Evolutionary conservation across 345 rosid species (phyloP).

Genomic region (Turnera subulata): DNA sequence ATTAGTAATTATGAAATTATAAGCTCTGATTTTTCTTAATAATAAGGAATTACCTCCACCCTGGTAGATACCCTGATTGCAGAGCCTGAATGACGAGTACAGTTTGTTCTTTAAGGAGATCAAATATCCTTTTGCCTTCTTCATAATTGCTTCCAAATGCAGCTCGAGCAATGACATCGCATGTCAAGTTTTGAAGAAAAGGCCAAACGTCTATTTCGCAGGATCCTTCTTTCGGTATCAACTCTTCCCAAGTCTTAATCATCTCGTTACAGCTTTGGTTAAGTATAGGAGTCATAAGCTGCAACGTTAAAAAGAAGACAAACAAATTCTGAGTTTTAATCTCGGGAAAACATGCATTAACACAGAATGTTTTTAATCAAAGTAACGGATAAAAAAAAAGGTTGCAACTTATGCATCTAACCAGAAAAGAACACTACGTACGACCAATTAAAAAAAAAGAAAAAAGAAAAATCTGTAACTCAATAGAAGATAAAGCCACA

Average conservation of each 20-base stretch:
- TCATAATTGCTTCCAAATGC: conserved; percentile 47
- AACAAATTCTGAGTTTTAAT: background rate
- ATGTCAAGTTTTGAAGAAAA: conserved; percentile 28
- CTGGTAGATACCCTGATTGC: conserved; percentile 27
- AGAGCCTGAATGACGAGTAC: background rate
- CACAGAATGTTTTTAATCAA: background rate
- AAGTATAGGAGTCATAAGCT: conserved; percentile 34
- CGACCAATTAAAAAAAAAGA: too few relatives aligned
- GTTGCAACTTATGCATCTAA: too few relatives aligned
- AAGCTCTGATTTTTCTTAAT: background rate
- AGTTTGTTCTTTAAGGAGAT: conserved; percentile 26
- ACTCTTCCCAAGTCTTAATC: conserved; percentile 32
- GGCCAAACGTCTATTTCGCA: conserved; percentile 41
- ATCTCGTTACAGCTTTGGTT: conserved; percentile 24
- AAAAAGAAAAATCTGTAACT: too few relatives aligned
- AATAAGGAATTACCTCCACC: conserved; percentile 42
- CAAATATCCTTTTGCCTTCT: conserved; percentile 41
- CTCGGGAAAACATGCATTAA: background rate
- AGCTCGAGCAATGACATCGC: conserved; percentile 44
- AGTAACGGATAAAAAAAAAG: too few relatives aligned
- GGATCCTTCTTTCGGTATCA: background rate
- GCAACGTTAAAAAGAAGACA: background rate
- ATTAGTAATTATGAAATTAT: background rate
- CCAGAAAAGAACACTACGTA: background rate
- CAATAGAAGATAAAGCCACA: too few relatives aligned